Evolutionary conservation across 306 rosid species (phyloP), one percentile per base, ranked within the genome.

Genomic region (Clitoria ternatea): DNA sequence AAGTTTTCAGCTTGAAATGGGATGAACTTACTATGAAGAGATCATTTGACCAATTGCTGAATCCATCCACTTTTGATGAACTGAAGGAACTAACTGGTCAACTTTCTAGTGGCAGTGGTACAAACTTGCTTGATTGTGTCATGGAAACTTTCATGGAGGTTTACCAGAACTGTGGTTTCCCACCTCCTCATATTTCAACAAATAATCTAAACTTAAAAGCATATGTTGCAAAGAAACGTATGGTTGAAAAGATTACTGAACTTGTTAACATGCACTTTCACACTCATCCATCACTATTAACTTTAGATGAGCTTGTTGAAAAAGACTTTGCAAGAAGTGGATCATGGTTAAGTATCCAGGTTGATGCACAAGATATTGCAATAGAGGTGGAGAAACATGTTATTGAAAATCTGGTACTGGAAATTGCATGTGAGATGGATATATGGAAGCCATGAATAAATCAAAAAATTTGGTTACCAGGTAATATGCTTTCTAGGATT

Each of bases 391-490:
- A 72, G 32, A 87, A 83, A 70, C 66, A 70, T 37, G 80, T 82
- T 78, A 80, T 93, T 36, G 85, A 81, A 73, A 83, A 83, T 15
- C 61, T 90, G 56, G 53, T 87, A 6, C 48, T 76, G 79, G 97
- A 90, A 77, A 73, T 85, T 22, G 72, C 82, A 19, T 52, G 53
- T 77, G 86, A 81, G 59, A 84, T 67, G 79, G 72, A 64, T 52
- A 23, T 56, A 24, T 77, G 42, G 73, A 56, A 68, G n/a, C n/a
- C 27, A 2, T 39, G 50, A 73, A 69, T 22, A 36, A 37, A 37
- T 19, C 13, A 1, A 9, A 10, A 10, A 17, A 32, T 66, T 17
- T 66, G 27, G 26, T 36, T 8, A 44, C 35, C 18, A 24, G 2
- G 23, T 3, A 36, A 11, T 9, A 10, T 11, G 63, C 22, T 32